These are phyloP conservation scores for Diplocarpon mali DNA, from an alignment of 2,329 filamentous ascomycete genomes.

Conservation along the genomic window DNA sequence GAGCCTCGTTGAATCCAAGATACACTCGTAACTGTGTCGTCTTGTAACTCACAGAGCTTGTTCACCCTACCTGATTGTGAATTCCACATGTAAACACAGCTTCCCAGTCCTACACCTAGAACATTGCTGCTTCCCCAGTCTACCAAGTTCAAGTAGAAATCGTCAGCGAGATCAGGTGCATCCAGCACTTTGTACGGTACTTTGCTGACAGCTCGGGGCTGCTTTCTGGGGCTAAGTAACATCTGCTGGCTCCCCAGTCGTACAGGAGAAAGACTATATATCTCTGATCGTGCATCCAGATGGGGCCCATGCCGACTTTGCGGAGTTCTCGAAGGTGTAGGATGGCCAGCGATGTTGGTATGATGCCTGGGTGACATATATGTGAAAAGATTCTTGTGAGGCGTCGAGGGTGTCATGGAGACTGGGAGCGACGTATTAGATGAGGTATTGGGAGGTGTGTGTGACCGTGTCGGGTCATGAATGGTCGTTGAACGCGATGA, in stretches of 20 bases:
- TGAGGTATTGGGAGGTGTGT: conserved; percentile 65
- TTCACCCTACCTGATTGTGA: conserved; percentile 83
- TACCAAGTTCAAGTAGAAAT: conserved; percentile 95
- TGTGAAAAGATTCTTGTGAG: conserved; percentile 93
- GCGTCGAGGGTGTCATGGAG: conserved; percentile 80
- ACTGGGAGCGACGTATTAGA: conserved; percentile 54
- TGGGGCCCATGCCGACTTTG: conserved; percentile 82
- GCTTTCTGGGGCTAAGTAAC: conserved; percentile 78
- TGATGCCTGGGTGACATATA: conserved; percentile 69
- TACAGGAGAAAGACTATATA: conserved; percentile 92
- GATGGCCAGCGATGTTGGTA: conserved; percentile 63
- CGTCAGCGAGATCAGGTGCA: conserved; percentile 88
- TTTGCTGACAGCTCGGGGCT: conserved; percentile 83
- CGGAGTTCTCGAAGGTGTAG: conserved; percentile 80
- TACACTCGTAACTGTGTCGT: conserved; percentile 92
- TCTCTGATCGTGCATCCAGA: conserved; percentile 78
- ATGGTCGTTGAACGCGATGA: conserved; percentile 43
- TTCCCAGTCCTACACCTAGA: conserved; percentile 82
- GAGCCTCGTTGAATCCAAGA: conserved; percentile 98
- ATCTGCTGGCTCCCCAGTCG: conserved; percentile 88
- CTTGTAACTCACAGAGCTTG: conserved; percentile 83
- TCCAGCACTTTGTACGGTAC: conserved; percentile 97
- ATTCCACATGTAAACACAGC: conserved; percentile 98
- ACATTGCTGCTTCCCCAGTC: conserved; percentile 97
- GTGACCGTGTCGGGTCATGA: conserved; percentile 59